Evolutionary conservation across 192 early-diverging fungal species (phyloP).

Genomic region (Rhizophlyctis rosea): DNA sequence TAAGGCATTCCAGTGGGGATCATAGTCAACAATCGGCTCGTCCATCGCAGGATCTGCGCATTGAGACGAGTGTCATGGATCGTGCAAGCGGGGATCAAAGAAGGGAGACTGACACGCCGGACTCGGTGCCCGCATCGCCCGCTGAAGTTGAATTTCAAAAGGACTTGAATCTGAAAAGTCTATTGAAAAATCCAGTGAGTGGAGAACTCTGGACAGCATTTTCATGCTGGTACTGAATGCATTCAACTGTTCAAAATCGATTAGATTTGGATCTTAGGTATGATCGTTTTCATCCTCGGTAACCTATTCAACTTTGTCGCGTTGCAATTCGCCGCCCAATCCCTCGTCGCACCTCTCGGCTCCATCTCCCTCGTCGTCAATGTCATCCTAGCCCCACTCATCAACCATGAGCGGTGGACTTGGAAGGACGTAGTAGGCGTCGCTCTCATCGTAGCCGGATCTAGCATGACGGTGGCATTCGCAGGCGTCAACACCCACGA

Average conservation of each 20-base stretch:
- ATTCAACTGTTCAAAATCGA: neutral
- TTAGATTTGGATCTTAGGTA: constrained; percentile 62
- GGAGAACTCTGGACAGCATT: constrained; percentile 11
- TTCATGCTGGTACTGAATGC: constrained; percentile 27
- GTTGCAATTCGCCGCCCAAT: constrained; percentile 78
- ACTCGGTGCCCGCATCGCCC: neutral
- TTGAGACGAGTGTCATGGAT: neutral
- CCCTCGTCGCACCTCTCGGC: constrained; percentile 73
- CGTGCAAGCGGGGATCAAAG: too few species aligned
- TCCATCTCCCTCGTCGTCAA: constrained; percentile 77
- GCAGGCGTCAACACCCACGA: constrained; percentile 51
- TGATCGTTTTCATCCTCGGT: constrained; percentile 68
- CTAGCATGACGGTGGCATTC: constrained; percentile 69
- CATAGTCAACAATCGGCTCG: neutral
- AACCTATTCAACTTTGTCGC: constrained; percentile 72
- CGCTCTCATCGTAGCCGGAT: constrained; percentile 70
- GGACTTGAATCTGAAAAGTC: constrained; percentile 25
- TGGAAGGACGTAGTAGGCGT: constrained; percentile 69
- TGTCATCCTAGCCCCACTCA: constrained; percentile 70
- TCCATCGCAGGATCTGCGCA: neutral
- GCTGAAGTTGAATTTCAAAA: constrained; percentile 31
- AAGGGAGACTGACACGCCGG: too few species aligned
- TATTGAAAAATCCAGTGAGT: constrained; percentile 40
- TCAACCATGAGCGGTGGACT: constrained; percentile 70
- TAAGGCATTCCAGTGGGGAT: neutral